These are phyloP conservation scores for Drechmeria coniospora DNA, from an alignment of 2,329 filamentous ascomycete species.

Conservation along the genomic window DNA sequence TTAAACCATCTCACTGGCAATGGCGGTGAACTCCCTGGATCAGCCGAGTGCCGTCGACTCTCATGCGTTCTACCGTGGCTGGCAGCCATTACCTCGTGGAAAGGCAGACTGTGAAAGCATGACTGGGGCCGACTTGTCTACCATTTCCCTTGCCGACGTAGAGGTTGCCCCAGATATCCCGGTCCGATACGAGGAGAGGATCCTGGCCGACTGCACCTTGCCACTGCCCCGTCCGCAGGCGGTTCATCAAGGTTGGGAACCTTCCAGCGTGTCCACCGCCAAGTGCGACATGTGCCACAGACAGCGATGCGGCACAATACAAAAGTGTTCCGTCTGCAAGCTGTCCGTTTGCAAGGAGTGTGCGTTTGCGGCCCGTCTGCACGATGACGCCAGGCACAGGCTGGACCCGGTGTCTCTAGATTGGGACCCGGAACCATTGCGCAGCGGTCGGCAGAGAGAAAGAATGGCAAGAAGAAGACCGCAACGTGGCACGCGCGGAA, in stretches of 20 bases:
- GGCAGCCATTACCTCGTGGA: too few relatives aligned
- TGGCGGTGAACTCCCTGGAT: too few relatives aligned
- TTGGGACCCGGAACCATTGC: slow-evolving; percentile 5
- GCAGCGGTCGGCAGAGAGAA: too few relatives aligned
- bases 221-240: slow-evolving; percentile 2
- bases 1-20: too few relatives aligned
- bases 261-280: slow-evolving; percentile 9
- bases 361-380: slow-evolving; percentile 5
- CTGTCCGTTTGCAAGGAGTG: slow-evolving; percentile 11
- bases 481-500: too few relatives aligned
- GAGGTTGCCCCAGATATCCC: too few relatives aligned
- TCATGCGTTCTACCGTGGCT: too few relatives aligned
- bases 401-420: slow-evolving; percentile 7
- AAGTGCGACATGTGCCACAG: slow-evolving; percentile 12
- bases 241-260: slow-evolving; percentile 9
- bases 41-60: too few relatives aligned
- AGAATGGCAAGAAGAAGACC: too few relatives aligned
- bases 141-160: too few relatives aligned
- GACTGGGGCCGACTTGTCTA: too few relatives aligned
- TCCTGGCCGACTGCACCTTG: neutral
- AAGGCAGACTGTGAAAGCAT: too few relatives aligned
- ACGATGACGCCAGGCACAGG: slow-evolving; percentile 7
- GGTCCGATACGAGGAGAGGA: neutral
- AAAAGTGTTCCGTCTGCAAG: slow-evolving; percentile 10
- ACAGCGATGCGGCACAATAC: slow-evolving; percentile 9